phyloP scores from a whole-genome alignment of 2,329 filamentous ascomycete genomes.

The Xylariaceae sp. region DNA sequence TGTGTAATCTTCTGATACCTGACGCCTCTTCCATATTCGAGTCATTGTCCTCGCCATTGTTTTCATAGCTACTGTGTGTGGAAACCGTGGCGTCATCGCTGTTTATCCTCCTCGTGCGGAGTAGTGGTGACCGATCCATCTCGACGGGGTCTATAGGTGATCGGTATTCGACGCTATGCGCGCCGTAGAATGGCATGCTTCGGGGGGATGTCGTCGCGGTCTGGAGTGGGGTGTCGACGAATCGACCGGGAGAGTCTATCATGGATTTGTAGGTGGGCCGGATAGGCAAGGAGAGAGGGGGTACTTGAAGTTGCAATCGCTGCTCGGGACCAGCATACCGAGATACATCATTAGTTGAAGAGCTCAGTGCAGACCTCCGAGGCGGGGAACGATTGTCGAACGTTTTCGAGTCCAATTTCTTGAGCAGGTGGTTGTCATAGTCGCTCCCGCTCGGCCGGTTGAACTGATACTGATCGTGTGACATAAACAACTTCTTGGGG shows the following conservation, averaged over 20 bases:
- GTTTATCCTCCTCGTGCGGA: conserved; percentile 40
- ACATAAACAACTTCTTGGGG: conserved; percentile 38
- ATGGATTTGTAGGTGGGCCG: conserved; percentile 32
- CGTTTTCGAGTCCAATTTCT: conserved; percentile 45
- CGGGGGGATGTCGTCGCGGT: conserved; percentile 40
- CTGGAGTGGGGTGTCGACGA: conserved; percentile 37
- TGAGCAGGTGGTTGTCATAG: conserved; percentile 44
- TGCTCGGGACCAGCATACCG: conserved; percentile 31
- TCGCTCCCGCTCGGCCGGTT: conserved; percentile 30
- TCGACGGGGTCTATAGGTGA: conserved; percentile 38
- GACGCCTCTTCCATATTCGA: conserved; percentile 38
- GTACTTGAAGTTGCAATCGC: conserved; percentile 24
- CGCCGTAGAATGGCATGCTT: conserved; percentile 33
- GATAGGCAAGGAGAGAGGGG: conserved; percentile 40
- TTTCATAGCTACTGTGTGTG: conserved; percentile 37
- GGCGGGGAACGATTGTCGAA: conserved; percentile 39
- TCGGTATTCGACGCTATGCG: conserved; percentile 31
- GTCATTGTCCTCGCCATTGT: conserved; percentile 42
- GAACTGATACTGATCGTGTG: conserved; percentile 43
- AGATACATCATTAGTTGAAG: conserved; percentile 32
- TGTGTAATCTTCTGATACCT: conserved; percentile 33
- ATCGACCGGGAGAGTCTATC: conserved; percentile 37
- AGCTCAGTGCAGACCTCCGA: conserved; percentile 34
- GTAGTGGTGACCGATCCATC: conserved; percentile 39
- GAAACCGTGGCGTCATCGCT: conserved; percentile 43